phyloP scores from a whole-genome alignment of 208 protist species.

The Leishmania aethiopica region DNA sequence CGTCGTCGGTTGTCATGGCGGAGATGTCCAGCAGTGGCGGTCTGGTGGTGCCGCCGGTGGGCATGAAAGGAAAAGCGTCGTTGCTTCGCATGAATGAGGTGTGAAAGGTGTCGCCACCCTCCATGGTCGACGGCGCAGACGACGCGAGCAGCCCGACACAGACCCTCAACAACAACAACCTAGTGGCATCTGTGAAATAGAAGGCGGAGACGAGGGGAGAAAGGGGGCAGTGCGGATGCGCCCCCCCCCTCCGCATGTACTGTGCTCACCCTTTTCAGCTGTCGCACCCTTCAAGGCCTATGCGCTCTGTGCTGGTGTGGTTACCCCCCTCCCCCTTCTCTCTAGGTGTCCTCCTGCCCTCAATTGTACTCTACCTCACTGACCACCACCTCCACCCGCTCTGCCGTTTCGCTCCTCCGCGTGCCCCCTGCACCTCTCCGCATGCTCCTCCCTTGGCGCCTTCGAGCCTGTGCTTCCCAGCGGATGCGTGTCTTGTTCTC shows the following conservation, averaged over 20 bases:
- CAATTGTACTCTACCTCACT: not conserved
- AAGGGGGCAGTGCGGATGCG: not conserved
- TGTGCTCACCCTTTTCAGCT: not conserved
- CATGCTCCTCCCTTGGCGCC: not conserved
- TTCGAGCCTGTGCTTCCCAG: not conserved
- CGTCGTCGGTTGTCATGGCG: slow-evolving; percentile 11
- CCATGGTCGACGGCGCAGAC: not conserved
- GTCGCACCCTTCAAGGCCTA: not conserved
- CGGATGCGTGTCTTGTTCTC: not conserved
- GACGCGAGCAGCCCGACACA: not conserved
- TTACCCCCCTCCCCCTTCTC: not conserved
- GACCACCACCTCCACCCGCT: not conserved
- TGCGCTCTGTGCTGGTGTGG: not conserved
- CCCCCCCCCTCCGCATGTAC: not conserved
- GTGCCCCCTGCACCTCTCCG: not conserved
- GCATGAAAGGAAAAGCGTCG: not conserved
- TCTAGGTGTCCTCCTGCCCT: not conserved
- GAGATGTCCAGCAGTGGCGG: not conserved
- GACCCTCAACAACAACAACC: not conserved
- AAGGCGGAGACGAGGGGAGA: not conserved
- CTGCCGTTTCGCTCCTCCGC: not conserved
- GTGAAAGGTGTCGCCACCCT: not conserved
- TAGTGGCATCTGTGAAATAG: not conserved
- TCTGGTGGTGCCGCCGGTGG: no score
- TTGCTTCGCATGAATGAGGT: not conserved